phyloP scores from a whole-genome alignment of 768 basidiomycete genomes.

The Rubroboletus pulcherrimus region DNA sequence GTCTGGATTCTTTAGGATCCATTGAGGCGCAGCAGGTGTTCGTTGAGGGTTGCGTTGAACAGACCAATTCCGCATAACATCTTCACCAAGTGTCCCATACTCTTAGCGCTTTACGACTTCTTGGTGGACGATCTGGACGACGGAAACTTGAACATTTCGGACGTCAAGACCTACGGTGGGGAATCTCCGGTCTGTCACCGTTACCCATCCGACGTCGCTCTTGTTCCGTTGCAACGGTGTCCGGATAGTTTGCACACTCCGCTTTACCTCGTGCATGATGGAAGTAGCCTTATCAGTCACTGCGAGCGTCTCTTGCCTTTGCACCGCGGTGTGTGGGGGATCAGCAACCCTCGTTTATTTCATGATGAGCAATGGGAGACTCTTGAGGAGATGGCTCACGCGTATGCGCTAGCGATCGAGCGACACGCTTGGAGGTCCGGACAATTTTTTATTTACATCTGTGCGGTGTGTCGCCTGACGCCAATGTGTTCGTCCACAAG shows the following conservation, averaged over 20 bases:
- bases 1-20: constrained; percentile 61
- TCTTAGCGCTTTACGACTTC: constrained; percentile 21
- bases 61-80: constrained; percentile 43
- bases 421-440: constrained; percentile 51
- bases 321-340: constrained; percentile 54
- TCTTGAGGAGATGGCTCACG: constrained; percentile 48
- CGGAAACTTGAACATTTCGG: neutral
- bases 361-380: constrained; percentile 44
- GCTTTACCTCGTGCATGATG: constrained; percentile 70
- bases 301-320: constrained; percentile 46
- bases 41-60: constrained; percentile 40
- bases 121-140: constrained; percentile 1
- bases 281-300: constrained; percentile 57
- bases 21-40: constrained; percentile 57
- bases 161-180: neutral
- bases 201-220: constrained; percentile 27
- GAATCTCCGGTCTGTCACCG: neutral
- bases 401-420: constrained; percentile 44
- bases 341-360: constrained; percentile 53
- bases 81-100: constrained; percentile 39
- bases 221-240: constrained; percentile 38
- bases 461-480: neutral
- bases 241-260: constrained; percentile 29
- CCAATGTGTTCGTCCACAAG: constrained; percentile 35
- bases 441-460: neutral